Conservation (phyloP, 106 monocot genomes). For the Dioscorea dumetorum region DNA sequence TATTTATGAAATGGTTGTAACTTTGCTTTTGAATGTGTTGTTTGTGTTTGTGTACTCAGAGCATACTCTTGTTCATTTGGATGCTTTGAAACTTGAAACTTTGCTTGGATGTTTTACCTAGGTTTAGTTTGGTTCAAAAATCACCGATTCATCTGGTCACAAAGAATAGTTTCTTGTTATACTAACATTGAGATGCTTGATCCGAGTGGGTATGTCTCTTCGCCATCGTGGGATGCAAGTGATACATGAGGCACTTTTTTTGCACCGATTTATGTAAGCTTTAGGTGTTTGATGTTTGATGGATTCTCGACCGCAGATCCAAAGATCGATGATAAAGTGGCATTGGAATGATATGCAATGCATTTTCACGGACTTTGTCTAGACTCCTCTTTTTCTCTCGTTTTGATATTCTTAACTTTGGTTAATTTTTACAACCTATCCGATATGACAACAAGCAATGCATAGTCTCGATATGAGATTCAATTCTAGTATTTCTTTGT, state of each 20-base stretch:
- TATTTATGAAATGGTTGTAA: too few species aligned
- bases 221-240: too few species aligned
- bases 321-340: slow-evolving; percentile 92
- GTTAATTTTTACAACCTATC: not conserved
- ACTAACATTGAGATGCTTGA: slow-evolving; percentile 75
- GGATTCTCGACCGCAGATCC: slow-evolving; percentile 44
- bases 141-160: slow-evolving; percentile 95
- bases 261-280: not conserved
- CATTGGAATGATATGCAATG: slow-evolving; percentile 95
- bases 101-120: too few species aligned
- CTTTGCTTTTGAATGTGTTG: too few species aligned
- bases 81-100: too few species aligned
- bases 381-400: slow-evolving; percentile 58
- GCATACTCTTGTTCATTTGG: too few species aligned
- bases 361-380: slow-evolving; percentile 55
- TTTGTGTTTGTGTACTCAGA: too few species aligned
- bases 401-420: too few species aligned
- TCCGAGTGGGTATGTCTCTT: slow-evolving; percentile 74
- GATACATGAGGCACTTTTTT: too few species aligned
- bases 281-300: not conserved
- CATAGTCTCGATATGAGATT: too few species aligned
- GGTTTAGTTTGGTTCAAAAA: slow-evolving; percentile 73
- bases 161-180: slow-evolving; percentile 54
- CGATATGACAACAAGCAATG: too few species aligned
- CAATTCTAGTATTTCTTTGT: too few species aligned